phyloP scores from a whole-genome alignment of 208 protist genomes.

The Strigomonas culicis region DNA sequence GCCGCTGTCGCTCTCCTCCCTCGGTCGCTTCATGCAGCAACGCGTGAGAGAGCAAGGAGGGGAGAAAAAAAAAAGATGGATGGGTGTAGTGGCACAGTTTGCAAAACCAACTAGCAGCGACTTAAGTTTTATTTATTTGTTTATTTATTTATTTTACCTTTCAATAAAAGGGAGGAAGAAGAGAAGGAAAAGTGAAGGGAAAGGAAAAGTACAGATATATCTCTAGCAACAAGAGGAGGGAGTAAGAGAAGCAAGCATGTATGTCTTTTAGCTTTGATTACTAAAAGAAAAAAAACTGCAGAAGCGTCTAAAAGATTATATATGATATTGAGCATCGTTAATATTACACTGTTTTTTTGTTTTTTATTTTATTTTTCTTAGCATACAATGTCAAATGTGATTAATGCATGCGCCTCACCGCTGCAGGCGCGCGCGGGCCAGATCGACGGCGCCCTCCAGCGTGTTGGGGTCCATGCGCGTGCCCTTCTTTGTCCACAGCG shows the following conservation, averaged over 20 bases:
- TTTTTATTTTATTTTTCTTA: too few relatives aligned
- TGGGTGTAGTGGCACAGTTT: background rate
- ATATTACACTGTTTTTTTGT: too few relatives aligned
- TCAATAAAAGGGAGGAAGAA: conserved; percentile 5
- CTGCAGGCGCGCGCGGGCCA: conserved; percentile 25
- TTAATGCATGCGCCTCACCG: background rate
- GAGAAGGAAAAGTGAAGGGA: conserved; percentile 3
- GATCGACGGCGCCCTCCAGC: conserved; percentile 73
- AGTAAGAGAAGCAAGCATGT: conserved; percentile 5
- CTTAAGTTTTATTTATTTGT: background rate
- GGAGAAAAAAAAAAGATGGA: background rate
- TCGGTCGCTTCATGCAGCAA: conserved; percentile 14
- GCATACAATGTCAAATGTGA: too few relatives aligned
- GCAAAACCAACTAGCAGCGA: background rate
- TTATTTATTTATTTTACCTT: background rate
- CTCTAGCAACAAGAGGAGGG: conserved; percentile 6
- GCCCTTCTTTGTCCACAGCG: conserved; percentile 86
- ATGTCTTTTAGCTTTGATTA: background rate
- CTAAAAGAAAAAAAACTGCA: background rate
- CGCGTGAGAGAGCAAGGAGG: conserved; percentile 10
- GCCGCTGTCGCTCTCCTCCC: background rate
- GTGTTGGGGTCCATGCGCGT: conserved; percentile 87
- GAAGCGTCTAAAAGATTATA: background rate
- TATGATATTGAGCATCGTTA: conserved; percentile 3
- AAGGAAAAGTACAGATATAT: conserved; percentile 5